Percentiles rank a stretch among this genome's conserved stretches.
These are phyloP conservation scores for Chenopodium album DNA, from an alignment of 148 eudicot species.

Conservation along the genomic window DNA sequence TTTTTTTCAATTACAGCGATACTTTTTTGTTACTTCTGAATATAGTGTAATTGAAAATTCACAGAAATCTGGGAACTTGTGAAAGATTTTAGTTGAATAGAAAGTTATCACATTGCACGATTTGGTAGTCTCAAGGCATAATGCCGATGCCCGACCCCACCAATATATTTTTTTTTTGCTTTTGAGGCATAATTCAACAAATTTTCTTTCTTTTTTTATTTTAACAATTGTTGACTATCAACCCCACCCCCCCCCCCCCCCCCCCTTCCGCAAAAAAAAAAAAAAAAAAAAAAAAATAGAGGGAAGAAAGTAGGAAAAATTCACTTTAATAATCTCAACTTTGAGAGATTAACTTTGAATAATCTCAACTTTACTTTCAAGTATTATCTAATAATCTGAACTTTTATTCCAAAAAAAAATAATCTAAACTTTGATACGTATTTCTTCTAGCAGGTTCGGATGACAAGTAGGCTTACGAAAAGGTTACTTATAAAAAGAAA, in stretches of 20 bases:
- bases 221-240: not conserved
- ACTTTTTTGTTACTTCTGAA: not conserved
- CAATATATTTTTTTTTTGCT: not conserved
- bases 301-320: too few relatives aligned
- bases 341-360: too few relatives aligned
- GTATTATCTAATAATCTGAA: too few relatives aligned
- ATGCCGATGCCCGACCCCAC: constrained; percentile 1
- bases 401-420: too few relatives aligned
- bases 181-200: not conserved
- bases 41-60: constrained; percentile 7
- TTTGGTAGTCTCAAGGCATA: constrained; percentile 1
- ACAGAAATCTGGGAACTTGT: constrained; percentile 16
- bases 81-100: constrained; percentile 17
- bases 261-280: not conserved
- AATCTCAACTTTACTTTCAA: too few relatives aligned
- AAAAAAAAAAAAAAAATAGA: too few relatives aligned
- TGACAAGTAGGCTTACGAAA: too few relatives aligned
- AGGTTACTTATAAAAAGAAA: too few relatives aligned
- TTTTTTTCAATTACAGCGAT: constrained; percentile 8
- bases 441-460: too few relatives aligned
- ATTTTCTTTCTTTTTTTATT: not conserved
- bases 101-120: constrained; percentile 17
- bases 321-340: too few relatives aligned
- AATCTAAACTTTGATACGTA: too few relatives aligned
- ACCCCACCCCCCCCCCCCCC: not conserved